These are phyloP conservation scores for Paraphysoderma sedebokerense DNA, from an alignment of 371 early-diverging fungal species.

Conservation along the genomic window DNA sequence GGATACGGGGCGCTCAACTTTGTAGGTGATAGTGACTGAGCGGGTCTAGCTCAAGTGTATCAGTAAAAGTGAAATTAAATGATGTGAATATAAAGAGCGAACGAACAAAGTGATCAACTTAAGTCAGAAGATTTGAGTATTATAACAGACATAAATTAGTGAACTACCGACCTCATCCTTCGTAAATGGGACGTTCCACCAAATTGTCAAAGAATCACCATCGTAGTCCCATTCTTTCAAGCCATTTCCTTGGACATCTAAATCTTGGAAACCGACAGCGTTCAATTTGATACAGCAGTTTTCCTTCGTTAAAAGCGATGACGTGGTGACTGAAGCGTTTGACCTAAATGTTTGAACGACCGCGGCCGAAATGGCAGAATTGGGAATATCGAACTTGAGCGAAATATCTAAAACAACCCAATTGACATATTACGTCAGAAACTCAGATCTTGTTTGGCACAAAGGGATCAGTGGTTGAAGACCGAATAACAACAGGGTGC, in stretches of 20 bases:
- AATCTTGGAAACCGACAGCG: slow-evolving; percentile 16
- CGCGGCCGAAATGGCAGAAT: slow-evolving; percentile 5
- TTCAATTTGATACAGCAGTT: slow-evolving; percentile 11
- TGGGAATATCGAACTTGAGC: slow-evolving; percentile 12
- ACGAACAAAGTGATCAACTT: no score
- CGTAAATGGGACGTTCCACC: slow-evolving; percentile 20
- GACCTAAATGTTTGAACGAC: slow-evolving; percentile 15
- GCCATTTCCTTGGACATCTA: slow-evolving; percentile 13
- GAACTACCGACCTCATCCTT: no score
- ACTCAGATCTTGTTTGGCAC: not conserved
- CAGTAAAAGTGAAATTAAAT: no score
- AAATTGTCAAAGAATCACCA: slow-evolving; percentile 16
- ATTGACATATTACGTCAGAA: not conserved
- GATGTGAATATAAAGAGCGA: no score
- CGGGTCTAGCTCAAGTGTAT: slow-evolving; percentile 7
- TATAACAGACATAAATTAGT: no score
- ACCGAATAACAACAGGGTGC: no score
- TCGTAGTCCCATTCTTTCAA: slow-evolving; percentile 14
- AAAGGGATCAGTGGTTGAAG: no score
- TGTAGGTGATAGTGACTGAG: slow-evolving; percentile 17
- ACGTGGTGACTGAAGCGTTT: slow-evolving; percentile 5
- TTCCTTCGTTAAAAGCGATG: slow-evolving; percentile 1
- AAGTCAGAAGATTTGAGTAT: no score
- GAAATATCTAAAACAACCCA: slow-evolving; percentile 12
- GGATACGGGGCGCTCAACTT: slow-evolving; percentile 18